A percentile compares a stretch with the other conserved stretches of the same genome.
phyloP scores from a whole-genome alignment of 495 filamentous ascomycete genomes.

The Trypethelium eluteriae region DNA sequence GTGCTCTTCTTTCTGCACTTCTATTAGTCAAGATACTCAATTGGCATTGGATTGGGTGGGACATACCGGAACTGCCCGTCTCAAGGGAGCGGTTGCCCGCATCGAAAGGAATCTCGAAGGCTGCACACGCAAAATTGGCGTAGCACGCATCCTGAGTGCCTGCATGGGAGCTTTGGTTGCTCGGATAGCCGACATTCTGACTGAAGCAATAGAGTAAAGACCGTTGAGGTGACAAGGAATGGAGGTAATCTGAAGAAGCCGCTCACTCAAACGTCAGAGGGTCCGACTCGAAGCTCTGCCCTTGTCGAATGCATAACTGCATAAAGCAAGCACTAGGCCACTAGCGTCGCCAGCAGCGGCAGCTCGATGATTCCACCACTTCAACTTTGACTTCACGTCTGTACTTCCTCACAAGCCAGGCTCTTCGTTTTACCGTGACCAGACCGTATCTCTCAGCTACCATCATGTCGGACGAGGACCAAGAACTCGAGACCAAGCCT shows the following conservation, averaged over 20 bases:
- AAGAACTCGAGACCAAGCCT: conserved; percentile 90
- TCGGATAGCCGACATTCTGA: conserved; percentile 10
- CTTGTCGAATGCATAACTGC: not conserved
- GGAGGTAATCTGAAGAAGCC: conserved; percentile 14
- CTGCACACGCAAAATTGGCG: conserved; percentile 24
- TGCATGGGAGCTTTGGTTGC: not conserved
- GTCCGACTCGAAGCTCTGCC: not conserved
- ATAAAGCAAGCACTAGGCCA: not conserved
- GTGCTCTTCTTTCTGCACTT: conserved; percentile 39
- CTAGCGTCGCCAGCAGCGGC: not conserved
- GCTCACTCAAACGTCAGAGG: conserved; percentile 8
- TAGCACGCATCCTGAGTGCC: conserved; percentile 8
- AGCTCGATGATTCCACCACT: conserved; percentile 17
- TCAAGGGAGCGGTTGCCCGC: conserved; percentile 50
- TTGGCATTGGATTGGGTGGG: conserved; percentile 16
- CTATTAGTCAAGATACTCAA: conserved; percentile 19
- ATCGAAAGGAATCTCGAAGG: conserved; percentile 43
- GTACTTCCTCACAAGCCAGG: not conserved
- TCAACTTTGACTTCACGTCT: conserved; percentile 24
- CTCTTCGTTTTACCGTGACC: not conserved
- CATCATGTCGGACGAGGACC: conserved; percentile 73
- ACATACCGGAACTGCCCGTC: conserved; percentile 76
- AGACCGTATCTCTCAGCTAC: conserved; percentile 16
- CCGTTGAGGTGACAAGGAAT: not conserved
- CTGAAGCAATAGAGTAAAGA: not conserved